Conservation (phyloP, 192 early-diverging fungal genomes). For the Hyaloraphidium curvatum region DNA sequence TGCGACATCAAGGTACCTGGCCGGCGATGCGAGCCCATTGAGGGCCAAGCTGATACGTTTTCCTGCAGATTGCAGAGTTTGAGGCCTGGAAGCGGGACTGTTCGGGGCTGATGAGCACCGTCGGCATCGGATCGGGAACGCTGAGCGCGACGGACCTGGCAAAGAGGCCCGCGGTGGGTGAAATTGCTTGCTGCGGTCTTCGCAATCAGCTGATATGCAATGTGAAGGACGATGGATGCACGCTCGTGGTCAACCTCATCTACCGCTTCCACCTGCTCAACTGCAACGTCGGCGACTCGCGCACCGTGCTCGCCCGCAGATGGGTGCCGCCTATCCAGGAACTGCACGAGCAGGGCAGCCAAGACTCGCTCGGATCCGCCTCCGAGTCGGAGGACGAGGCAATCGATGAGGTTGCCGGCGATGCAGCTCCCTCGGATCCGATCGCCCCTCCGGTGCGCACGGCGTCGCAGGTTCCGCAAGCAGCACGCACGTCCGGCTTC, state of each 20-base stretch:
- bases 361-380: too few species aligned
- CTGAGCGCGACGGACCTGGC: not conserved
- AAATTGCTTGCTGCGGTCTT: too few species aligned
- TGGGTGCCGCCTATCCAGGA: too few species aligned
- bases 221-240: slow-evolving; percentile 4
- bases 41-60: too few species aligned
- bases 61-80: slow-evolving; percentile 2
- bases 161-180: slow-evolving; percentile 1
- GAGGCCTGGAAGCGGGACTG: not conserved
- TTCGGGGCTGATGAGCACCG: too few species aligned
- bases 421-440: too few species aligned
- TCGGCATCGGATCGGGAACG: not conserved
- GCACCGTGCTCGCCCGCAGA: not conserved
- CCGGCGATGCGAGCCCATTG: too few species aligned
- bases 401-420: too few species aligned
- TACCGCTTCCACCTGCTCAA: not conserved
- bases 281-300: slow-evolving; percentile 1
- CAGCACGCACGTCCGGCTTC: not conserved
- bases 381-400: too few species aligned
- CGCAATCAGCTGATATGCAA: too few species aligned
- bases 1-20: not conserved
- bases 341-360: too few species aligned
- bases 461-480: not conserved
- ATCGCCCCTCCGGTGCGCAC: too few species aligned
- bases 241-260: slow-evolving; percentile 2